Evolutionary conservation across 192 early-diverging fungal species (phyloP).

Genomic region (Rhizoclosmatium globosum): DNA sequence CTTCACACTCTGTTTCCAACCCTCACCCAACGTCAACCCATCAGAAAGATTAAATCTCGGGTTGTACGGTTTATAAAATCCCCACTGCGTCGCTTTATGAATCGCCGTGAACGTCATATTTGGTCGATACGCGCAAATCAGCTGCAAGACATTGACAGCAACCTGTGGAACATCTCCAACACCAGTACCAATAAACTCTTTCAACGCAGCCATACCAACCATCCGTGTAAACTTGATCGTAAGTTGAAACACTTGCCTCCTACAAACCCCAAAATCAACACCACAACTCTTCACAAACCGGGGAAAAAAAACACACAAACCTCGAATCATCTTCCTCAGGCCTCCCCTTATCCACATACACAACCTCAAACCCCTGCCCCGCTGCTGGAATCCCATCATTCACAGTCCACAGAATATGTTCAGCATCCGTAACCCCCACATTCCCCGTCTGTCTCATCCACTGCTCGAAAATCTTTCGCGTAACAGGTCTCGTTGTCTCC

Average conservation of each 20-base stretch:
- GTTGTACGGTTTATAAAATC: slow-evolving; percentile 32
- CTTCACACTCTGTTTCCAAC: slow-evolving; percentile 36
- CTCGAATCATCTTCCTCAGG: no score
- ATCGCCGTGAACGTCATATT: slow-evolving; percentile 30
- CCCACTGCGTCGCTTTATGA: slow-evolving; percentile 11
- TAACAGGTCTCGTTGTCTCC: not conserved
- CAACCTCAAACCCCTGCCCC: slow-evolving; percentile 1
- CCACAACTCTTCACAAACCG: not conserved
- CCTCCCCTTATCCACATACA: not conserved
- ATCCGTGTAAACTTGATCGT: slow-evolving; percentile 16
- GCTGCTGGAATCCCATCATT: not conserved
- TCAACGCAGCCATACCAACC: slow-evolving; percentile 23
- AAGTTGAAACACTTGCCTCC: slow-evolving; percentile 10
- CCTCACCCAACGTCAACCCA: slow-evolving; percentile 14
- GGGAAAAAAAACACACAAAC: no score
- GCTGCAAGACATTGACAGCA: slow-evolving; percentile 25
- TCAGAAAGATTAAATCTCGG: slow-evolving; percentile 26
- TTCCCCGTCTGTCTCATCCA: not conserved
- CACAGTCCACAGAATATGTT: slow-evolving; percentile 1
- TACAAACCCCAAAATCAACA: not conserved
- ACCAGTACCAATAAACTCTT: slow-evolving; percentile 14
- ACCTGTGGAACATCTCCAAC: slow-evolving; percentile 24
- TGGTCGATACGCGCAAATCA: slow-evolving; percentile 21
- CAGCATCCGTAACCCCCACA: slow-evolving; percentile 15
- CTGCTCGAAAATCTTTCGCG: slow-evolving; percentile 6